These are phyloP conservation scores for Fusarium piperis DNA, from an alignment of 2,329 filamentous ascomycete genomes.

Conservation along the genomic window DNA sequence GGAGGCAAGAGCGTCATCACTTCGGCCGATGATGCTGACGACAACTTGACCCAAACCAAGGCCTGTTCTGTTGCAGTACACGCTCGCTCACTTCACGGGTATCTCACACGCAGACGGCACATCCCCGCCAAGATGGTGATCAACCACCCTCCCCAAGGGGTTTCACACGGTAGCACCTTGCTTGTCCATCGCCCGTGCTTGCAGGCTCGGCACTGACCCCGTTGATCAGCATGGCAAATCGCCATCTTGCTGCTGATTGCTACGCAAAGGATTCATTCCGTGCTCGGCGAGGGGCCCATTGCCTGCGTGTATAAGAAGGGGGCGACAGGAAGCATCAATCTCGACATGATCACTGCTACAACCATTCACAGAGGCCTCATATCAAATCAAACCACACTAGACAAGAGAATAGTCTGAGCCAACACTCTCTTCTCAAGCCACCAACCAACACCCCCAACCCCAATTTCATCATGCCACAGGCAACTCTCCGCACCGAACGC, in stretches of 20 bases:
- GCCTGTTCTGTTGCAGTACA: not conserved
- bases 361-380: not conserved
- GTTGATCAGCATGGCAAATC: conserved; percentile 17
- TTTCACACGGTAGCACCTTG: conserved; percentile 17
- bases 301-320: conserved; percentile 29
- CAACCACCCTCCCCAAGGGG: conserved; percentile 5
- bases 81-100: not conserved
- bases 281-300: conserved; percentile 1
- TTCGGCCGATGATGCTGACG: not conserved
- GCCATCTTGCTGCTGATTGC: not conserved
- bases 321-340: not conserved
- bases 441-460: not conserved
- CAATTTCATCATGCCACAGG: conserved; percentile 26
- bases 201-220: not conserved
- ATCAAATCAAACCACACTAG: not conserved
- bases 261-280: not conserved
- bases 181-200: not conserved
- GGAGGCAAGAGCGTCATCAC: not conserved
- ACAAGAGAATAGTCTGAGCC: not conserved
- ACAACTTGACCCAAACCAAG: not conserved
- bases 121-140: conserved; percentile 32
- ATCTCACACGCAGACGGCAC: not conserved
- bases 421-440: not conserved
- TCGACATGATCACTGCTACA: not conserved
- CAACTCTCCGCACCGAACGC: conserved; percentile 29